Percentiles rank a stretch among this genome's conserved stretches.
These are phyloP conservation scores for Blumeria hordei DNA, from an alignment of 2,329 filamentous ascomycete species.

Conservation along the genomic window DNA sequence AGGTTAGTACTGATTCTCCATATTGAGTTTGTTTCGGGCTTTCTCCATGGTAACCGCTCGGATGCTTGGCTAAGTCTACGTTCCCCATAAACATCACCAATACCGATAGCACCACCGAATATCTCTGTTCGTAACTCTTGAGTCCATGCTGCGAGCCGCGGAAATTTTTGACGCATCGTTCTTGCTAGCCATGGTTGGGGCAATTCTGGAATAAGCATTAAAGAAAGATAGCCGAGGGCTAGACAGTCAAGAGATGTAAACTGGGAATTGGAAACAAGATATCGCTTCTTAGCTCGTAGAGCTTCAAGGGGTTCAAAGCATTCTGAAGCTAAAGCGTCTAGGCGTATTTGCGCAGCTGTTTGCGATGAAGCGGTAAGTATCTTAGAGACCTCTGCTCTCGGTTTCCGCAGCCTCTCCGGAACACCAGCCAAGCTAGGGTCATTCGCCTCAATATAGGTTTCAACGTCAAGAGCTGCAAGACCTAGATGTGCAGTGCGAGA, in stretches of 20 bases:
- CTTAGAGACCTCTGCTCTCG: slow-evolving; percentile 25
- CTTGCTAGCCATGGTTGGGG: slow-evolving; percentile 38
- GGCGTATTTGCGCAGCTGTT: slow-evolving; percentile 47
- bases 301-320: slow-evolving; percentile 49
- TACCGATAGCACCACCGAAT: slow-evolving; percentile 16
- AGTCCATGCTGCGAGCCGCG: slow-evolving; percentile 21
- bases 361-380: slow-evolving; percentile 40
- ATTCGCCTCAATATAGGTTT: slow-evolving; percentile 4
- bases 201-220: slow-evolving; percentile 41
- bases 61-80: slow-evolving; percentile 3
- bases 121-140: slow-evolving; percentile 17
- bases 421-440: slow-evolving; percentile 14
- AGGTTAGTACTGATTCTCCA: not conserved
- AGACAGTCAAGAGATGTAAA: slow-evolving; percentile 54
- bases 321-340: slow-evolving; percentile 46
- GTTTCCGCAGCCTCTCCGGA: slow-evolving; percentile 12
- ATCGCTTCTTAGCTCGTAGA: slow-evolving; percentile 29
- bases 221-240: slow-evolving; percentile 51
- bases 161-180: slow-evolving; percentile 26
- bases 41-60: slow-evolving; percentile 13
- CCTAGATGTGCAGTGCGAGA: slow-evolving; percentile 44
- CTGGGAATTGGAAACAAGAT: slow-evolving; percentile 26
- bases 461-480: slow-evolving; percentile 31
- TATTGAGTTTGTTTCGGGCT: slow-evolving; percentile 10
- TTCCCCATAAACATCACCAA: slow-evolving; percentile 10